These are phyloP conservation scores for Chlorociboria aeruginascens DNA, from an alignment of 495 filamentous ascomycete species.

Conservation along the genomic window DNA sequence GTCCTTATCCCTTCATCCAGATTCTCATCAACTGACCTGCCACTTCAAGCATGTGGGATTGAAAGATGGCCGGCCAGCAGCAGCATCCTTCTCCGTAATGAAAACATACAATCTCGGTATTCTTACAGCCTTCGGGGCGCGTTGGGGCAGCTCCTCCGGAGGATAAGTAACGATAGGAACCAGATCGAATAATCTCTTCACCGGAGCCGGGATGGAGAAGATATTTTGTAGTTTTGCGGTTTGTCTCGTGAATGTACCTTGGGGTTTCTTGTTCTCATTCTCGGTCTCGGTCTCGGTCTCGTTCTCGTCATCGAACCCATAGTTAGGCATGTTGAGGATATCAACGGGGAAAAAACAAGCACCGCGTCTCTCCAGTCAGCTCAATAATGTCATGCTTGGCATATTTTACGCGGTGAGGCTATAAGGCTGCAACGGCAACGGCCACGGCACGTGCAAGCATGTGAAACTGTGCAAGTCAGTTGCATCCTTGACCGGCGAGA, in stretches of 20 bases:
- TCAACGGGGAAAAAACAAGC: neutral
- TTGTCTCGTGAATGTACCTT: conserved; percentile 1
- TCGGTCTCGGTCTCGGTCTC: too few species aligned
- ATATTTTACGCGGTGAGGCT: neutral
- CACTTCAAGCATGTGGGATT: conserved; percentile 93
- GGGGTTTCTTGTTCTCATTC: neutral
- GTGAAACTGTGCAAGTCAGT: too few species aligned
- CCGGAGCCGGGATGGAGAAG: conserved; percentile 59
- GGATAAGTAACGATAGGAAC: conserved; percentile 73
- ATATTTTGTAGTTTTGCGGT: conserved; percentile 4
- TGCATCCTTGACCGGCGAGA: too few species aligned
- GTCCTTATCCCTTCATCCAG: too few species aligned
- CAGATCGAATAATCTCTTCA: conserved; percentile 71
- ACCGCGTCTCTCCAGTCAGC: neutral
- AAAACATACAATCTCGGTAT: conserved; percentile 67
- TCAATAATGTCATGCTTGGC: neutral
- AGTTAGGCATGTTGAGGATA: neutral
- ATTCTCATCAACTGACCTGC: conserved; percentile 53
- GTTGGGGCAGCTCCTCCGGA: conserved; percentile 62
- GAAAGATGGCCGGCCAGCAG: conserved; percentile 57
- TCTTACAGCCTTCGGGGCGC: conserved; percentile 41
- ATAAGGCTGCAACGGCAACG: neutral
- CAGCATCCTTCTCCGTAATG: conserved; percentile 50
- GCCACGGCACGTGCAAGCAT: too few species aligned
- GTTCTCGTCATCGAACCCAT: neutral